Evolutionary conservation across 1,284 basidiomycete species (phyloP), one percentile per base, ranked within the genome.

Genomic region (Pseudozyma pruni): DNA sequence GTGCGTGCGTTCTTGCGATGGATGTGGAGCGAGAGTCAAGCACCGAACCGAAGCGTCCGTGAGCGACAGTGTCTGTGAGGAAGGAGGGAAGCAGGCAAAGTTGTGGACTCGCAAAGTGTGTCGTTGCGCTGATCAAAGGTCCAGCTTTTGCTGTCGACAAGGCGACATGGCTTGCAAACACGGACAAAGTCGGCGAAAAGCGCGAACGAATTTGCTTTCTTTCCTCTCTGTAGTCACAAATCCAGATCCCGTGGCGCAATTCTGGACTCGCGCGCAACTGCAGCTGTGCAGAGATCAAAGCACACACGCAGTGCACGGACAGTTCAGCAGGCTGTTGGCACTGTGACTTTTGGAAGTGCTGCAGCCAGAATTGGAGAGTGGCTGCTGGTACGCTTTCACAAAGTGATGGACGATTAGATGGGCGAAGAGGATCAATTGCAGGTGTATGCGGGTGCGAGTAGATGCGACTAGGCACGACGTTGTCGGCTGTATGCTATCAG

Each of bases 81-180:
- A 20, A 39, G n/a, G 25, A 32, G 27, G 16, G 23, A 23, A 34
- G 31, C n/a, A 27, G 22, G 13, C n/a, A 25, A 6, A 11, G 27
- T 29, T 11, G 27, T 29, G 27, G n/a, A 6, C 11, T 29, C 27
- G 6, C 27, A 29, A 29, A 29, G 27, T 6, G 27, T 34, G 19
- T n/a, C 16, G 29, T 10, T 33, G 29, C 14, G 29, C 38, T 23
- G 4, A 32, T 49, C 38, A 35, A 14, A 14, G 22, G 31, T 22
- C 9, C n/a, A 17, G 1, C 7, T 14, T 11, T 23, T 19, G 44
- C 34, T 53, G 57, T 60, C 57, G 33, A 46, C 57, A 60, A 42
- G 42, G 45, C 48, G 57, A 60, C 57, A 34, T 32, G 56, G 44
- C 43, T 51, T n/a, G n/a, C n/a, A n/a, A n/a, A n/a, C n/a, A n/a